Conservation (phyloP, 805 yeast species). For the Sugiyamaella floridensis region DNA sequence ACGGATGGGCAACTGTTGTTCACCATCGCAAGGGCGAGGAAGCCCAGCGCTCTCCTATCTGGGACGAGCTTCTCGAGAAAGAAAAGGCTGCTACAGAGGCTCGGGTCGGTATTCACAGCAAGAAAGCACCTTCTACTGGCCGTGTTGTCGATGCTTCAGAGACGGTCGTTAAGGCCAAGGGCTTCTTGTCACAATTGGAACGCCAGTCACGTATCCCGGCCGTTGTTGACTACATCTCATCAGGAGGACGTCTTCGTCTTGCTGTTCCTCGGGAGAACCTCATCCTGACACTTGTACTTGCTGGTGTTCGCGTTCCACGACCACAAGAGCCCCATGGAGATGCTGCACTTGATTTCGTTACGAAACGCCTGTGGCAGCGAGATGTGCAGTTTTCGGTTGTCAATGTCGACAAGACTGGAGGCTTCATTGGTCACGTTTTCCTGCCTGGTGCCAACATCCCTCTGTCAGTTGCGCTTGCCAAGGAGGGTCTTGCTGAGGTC, state of each 20-base stretch:
- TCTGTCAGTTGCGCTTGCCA: constrained; percentile 50
- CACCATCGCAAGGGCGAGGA: constrained; percentile 67
- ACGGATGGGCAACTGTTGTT: constrained; percentile 72
- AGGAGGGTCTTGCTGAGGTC: constrained; percentile 55
- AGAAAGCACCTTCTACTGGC: constrained; percentile 50
- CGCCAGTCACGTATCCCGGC: constrained; percentile 60
- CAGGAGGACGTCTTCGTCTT: constrained; percentile 63
- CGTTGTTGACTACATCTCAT: constrained; percentile 62
- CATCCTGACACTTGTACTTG: constrained; percentile 62
- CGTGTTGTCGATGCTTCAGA: constrained; percentile 78
- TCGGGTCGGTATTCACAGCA: constrained; percentile 56
- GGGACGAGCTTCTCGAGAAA: constrained; percentile 70
- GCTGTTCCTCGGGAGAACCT: constrained; percentile 65
- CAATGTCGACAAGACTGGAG: constrained; percentile 70
- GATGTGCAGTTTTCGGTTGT: constrained; percentile 64
- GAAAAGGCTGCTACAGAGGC: constrained; percentile 53
- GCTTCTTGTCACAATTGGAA: constrained; percentile 62
- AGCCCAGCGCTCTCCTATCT: constrained; percentile 59
- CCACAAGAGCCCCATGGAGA: constrained; percentile 33
- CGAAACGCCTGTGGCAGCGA: constrained; percentile 56
- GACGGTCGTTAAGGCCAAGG: constrained; percentile 59
- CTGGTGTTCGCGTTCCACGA: constrained; percentile 54
- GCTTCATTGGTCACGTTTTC: constrained; percentile 67
- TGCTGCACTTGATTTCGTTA: constrained; percentile 48
- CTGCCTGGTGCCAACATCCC: constrained; percentile 46